Base-by-base conservation (phyloP, 805 yeast species). In the Brettanomyces naardenensis region DNA sequence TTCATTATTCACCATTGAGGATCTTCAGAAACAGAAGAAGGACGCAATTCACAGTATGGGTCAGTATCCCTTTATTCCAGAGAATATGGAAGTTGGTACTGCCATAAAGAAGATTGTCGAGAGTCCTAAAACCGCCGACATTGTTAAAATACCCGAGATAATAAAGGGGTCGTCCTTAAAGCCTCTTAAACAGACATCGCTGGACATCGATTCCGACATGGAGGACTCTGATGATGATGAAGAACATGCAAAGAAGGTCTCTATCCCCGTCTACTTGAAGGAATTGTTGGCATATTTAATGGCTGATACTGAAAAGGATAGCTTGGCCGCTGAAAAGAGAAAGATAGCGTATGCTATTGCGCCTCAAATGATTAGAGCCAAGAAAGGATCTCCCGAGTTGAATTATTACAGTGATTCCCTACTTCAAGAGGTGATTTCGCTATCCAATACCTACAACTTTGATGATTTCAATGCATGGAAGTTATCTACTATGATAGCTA, bases 211-310 rank as follows among this genome's bases (percentile, higher is more conserved):
- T 17, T 56, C 48, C 4, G 64, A 61, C 25, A 59, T 58, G 9
- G 67, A 59, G 6, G 65, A 65, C 36, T 77, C 75, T 19, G 79
- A 80, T 18, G 58, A 57, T 15, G 56, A 48, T 44, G 72, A 75
- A 0, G 59, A 59, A 1, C 48, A 59, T 11, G 51, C 54, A 5
- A 54, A 56, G 2, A 59, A 53, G 4, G 62, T 74, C 0, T 52
- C 67, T 0, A 56, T 62, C 2, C 88, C 87, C 0, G 66, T 85
- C 2, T 90, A 86, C 48, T 58, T 90, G 28, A 79, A 82, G 45
- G 95, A 87, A 43, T 60, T 89, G 17, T 49, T 86, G 4, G 58
- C 62, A 11, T 82, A 80, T 47, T 62, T 82, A 14, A 61, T 62
- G 9, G 64, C 67, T 0, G 71, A 71, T 21, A 53, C 61, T 2